Evolutionary conservation across 192 early-diverging fungal genomes (phyloP).

Genomic region (Funneliformis geosporum): DNA sequence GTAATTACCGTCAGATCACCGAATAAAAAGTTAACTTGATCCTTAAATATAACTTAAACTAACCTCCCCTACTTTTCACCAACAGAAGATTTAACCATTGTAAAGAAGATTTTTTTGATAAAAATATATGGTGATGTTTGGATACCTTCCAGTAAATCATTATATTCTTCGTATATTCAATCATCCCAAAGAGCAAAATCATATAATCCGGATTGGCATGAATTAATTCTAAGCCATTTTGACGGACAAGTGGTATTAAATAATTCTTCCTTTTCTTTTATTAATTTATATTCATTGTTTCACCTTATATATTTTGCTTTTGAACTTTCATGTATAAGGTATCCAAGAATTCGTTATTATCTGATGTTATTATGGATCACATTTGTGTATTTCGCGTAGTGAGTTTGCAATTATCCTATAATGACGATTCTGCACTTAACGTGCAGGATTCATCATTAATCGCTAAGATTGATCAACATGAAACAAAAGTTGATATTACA

Average conservation of each 20-base stretch:
- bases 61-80: background rate
- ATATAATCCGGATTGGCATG: background rate
- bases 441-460: background rate
- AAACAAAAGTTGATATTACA: background rate
- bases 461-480: background rate
- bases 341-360: background rate
- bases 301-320: too few relatives aligned
- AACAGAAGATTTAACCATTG: background rate
- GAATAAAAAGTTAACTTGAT: background rate
- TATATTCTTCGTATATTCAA: background rate
- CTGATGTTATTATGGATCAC: background rate
- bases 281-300: background rate
- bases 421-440: background rate
- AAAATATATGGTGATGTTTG: background rate
- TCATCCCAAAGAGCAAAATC: background rate
- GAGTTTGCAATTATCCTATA: background rate
- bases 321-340: background rate
- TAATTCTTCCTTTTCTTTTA: too few relatives aligned
- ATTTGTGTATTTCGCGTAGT: background rate
- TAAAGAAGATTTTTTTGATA: background rate
- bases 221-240: background rate
- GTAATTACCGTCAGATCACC: background rate
- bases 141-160: background rate
- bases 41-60: background rate
- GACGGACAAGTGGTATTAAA: background rate